Evolutionary conservation across 2,329 filamentous ascomycete genomes (phyloP), one percentile per base, ranked within the genome.

Genomic region (Ambrosiella cleistominuta): DNA sequence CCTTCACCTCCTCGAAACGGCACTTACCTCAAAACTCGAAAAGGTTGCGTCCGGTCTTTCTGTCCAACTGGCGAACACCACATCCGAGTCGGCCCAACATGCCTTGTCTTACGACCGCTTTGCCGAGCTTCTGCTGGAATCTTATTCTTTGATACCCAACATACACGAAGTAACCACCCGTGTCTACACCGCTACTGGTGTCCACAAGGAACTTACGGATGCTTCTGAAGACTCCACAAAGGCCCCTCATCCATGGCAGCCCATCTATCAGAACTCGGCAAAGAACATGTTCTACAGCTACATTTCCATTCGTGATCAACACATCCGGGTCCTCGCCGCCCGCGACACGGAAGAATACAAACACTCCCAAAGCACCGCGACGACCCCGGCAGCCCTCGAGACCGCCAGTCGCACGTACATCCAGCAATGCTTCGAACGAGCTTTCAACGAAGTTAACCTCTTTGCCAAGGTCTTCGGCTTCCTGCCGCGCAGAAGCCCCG

Each of bases 71-170:
- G 66, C 70, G 0, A 72, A 71, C 3, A 80, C 77, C 0, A 74
- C 79, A 62, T 81, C 79, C 0, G 77, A 80, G 60, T 78, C 78
- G 0, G 77, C 80, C 7, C 72, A 76, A 8, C 77, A 81, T 64
- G 79, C 79, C 7, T 70, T 82, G 36, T 76, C 77, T 0, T 82
- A 81, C 58, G 79, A 78, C 6, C 76, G 79, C 2, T 81, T 79
- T 49, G 75, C 78, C 58, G 78, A 81, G 64, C 74, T 78, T 69
- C 69, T 81, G 15, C 67, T 76, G 1, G 77, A 80, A 37, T 77
- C 77, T 1, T 79, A 78, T 64, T 73, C 74, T 2, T 64, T 82
- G 35, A 69, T 81, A 4, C 74, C 75, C 0, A 82, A 82, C 61
- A 69, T 80, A 11, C 78, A 78, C 61, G 72, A 71, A 56, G 72